Conservation (phyloP, 2,329 filamentous ascomycete species). For the Colletotrichum eremochloae region DNA sequence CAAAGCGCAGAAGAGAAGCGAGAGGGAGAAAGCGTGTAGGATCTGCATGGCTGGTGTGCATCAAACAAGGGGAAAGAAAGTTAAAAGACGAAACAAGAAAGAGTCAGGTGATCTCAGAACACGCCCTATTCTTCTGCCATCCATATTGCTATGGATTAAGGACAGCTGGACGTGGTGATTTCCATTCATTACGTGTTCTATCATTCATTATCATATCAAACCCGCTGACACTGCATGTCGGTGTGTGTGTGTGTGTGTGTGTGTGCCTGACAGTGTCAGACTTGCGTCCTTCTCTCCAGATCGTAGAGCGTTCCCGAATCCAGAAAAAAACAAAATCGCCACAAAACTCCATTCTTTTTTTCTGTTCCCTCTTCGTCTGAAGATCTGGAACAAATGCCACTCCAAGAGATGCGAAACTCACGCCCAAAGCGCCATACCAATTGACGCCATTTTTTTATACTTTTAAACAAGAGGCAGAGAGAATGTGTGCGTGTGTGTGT, state of each 20-base stretch:
- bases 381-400: slow-evolving; percentile 23
- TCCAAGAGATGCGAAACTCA: slow-evolving; percentile 27
- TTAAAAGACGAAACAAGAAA: background rate
- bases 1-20: background rate
- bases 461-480: slow-evolving; percentile 19
- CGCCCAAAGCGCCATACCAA: slow-evolving; percentile 39
- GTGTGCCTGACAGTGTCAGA: background rate
- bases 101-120: background rate
- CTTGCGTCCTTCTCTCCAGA: slow-evolving; percentile 2
- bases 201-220: slow-evolving; percentile 18
- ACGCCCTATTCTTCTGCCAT: background rate
- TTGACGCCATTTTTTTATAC: slow-evolving; percentile 27
- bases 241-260: background rate
- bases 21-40: slow-evolving; percentile 15
- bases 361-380: slow-evolving; percentile 20
- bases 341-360: background rate
- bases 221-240: background rate
- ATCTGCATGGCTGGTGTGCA: slow-evolving; percentile 8
- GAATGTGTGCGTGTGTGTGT: background rate
- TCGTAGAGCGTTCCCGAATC: background rate
- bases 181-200: slow-evolving; percentile 20
- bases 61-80: background rate
- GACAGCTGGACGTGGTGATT: background rate
- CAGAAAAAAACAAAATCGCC: background rate
- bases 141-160: background rate